Base-by-base conservation (phyloP, 345 rosid genomes). In the Sisymbrium irio region DNA sequence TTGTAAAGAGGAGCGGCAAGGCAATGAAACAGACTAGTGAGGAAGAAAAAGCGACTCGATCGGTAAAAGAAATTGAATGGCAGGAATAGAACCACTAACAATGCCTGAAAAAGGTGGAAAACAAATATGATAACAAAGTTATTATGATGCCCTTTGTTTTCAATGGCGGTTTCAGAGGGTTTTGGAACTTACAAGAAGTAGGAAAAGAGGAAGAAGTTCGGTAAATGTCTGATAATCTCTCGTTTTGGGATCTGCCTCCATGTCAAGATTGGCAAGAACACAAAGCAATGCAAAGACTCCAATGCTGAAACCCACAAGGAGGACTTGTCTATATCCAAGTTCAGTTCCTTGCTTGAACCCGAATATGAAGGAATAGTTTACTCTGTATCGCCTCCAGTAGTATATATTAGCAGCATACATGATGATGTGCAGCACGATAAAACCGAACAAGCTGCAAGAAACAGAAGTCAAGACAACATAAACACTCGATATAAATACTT, bases 311-410 rank as follows among this genome's bases (percentile, higher is more conserved):
- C 86, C 82, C 7, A 81, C 68, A 55, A 83, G 77, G 8, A 85
- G 47, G 73, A 81, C 82, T 69, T 85, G 81, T 62, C 80, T 62
- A 70, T 80, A 83, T 6, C 85, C 82, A 19, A 81, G 70, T 56
- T 78, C 87, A 15, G 78, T 75, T 28, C 86, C 89, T 75, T 77
- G 80, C 47, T 83, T 85, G 82, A 77, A 83, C 12, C 82, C 82
- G 68, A 83, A 85, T 62, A 83, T 83, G 77, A 85, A 85, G 65
- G 86, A 39, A 28, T 85, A 79, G 28, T 83, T 83, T 1, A 85
- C 78, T 33, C 72, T 66, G 50, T 74, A 83, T 4, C 78, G 74
- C 66, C 82, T 79, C 87, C 87, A 83, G 44, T 60, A 81, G 73
- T 56, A 83, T 69, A 85, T 45, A 47, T 85, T 81, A 14, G 44